Evolutionary conservation across 768 basidiomycete genomes (phyloP).

Genomic region (Steccherinum ochraceum): DNA sequence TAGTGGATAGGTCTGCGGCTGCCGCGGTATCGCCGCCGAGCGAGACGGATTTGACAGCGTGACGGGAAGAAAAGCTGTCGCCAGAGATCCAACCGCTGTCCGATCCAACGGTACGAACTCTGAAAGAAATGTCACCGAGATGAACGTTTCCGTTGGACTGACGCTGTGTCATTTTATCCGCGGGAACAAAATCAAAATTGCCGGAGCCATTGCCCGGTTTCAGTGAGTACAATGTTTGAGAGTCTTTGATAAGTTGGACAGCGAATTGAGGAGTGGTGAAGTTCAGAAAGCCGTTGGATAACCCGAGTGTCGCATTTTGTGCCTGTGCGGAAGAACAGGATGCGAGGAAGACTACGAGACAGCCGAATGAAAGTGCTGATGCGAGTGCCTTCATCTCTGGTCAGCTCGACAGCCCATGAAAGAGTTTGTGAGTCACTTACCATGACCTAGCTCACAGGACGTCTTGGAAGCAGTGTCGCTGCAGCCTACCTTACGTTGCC

Average conservation of each 20-base stretch:
- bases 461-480: too few relatives aligned
- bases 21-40: slow-evolving; percentile 40
- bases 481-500: too few relatives aligned
- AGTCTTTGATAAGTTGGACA: slow-evolving; percentile 46
- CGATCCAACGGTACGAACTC: slow-evolving; percentile 39
- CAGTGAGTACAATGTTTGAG: slow-evolving; percentile 50
- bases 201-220: slow-evolving; percentile 27
- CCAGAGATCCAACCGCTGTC: slow-evolving; percentile 37
- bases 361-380: too few relatives aligned
- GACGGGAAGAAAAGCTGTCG: slow-evolving; percentile 38
- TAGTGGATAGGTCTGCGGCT: slow-evolving; percentile 42
- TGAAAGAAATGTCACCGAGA: slow-evolving; percentile 50
- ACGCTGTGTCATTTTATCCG: slow-evolving; percentile 43
- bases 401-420: too few relatives aligned
- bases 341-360: background rate
- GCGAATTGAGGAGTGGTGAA: slow-evolving; percentile 40
- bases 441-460: too few relatives aligned
- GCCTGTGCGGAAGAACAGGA: background rate
- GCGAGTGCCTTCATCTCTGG: too few relatives aligned
- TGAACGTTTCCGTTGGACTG: slow-evolving; percentile 45
- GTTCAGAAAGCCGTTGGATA: slow-evolving; percentile 40
- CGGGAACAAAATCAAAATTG: slow-evolving; percentile 44
- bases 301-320: slow-evolving; percentile 30
- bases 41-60: slow-evolving; percentile 30
- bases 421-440: too few relatives aligned